phyloP scores from a whole-genome alignment of 139 green algal genomes.

The Chlamydomonas schloesseri region DNA sequence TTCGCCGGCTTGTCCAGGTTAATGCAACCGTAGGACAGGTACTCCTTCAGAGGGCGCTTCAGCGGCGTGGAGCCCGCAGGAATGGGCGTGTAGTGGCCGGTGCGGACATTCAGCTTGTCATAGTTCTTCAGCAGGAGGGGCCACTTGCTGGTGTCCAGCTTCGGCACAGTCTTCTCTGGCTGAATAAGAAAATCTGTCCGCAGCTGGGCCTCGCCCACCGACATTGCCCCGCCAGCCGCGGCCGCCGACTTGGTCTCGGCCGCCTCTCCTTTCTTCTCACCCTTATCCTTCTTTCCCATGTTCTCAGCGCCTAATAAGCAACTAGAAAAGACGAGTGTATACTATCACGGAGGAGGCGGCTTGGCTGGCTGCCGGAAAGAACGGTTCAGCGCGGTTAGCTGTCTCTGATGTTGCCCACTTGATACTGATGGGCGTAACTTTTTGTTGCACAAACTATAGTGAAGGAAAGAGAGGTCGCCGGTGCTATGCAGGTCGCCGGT shows the following conservation, averaged over 20 bases:
- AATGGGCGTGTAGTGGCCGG: conserved; percentile 99
- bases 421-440: not conserved
- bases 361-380: too few relatives aligned
- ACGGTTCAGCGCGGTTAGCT: too few relatives aligned
- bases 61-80: conserved; percentile 92
- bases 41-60: conserved; percentile 89
- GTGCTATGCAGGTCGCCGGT: too few relatives aligned
- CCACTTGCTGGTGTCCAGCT: conserved; percentile 96
- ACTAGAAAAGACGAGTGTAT: too few relatives aligned
- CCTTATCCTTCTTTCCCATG: conserved; percentile 50
- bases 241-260: conserved; percentile 19
- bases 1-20: conserved; percentile 99
- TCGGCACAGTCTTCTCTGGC: conserved; percentile 59
- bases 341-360: not conserved
- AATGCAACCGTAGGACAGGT: conserved; percentile 96
- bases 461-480: too few relatives aligned
- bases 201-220: conserved; percentile 40
- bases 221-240: conserved; percentile 22
- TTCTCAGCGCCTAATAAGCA: not conserved
- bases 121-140: conserved; percentile 98
- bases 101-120: conserved; percentile 93
- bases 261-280: conserved; percentile 23
- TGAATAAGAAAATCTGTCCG: conserved; percentile 66
- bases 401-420: not conserved
- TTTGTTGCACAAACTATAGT: not conserved